phyloP scores from a whole-genome alignment of 1,284 basidiomycete species.

The Heterobasidion occidentale region DNA sequence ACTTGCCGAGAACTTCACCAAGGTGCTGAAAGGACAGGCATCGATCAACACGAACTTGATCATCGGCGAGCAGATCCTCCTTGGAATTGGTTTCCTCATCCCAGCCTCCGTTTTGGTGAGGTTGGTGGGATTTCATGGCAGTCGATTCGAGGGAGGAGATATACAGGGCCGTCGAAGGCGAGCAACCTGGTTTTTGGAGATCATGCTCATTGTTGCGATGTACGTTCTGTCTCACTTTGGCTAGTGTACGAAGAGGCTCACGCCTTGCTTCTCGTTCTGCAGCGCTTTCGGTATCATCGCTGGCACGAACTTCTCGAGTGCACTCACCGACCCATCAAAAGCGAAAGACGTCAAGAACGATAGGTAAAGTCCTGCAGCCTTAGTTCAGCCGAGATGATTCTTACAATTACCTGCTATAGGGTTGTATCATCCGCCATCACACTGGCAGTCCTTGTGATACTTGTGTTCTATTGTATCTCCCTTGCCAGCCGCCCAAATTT shows the following conservation, averaged over 20 bases:
- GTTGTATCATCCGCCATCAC: not conserved
- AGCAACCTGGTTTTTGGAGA: not conserved
- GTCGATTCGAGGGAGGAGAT: not conserved
- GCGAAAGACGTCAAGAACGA: not conserved
- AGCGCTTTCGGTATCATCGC: not conserved
- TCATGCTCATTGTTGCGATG: not conserved
- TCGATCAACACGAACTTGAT: not conserved
- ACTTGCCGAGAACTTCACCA: not conserved
- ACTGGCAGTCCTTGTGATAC: not conserved
- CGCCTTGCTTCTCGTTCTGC: no score
- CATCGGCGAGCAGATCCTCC: slow-evolving; percentile 1
- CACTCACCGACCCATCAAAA: not conserved
- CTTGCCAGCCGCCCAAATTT: not conserved
- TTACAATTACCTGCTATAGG: not conserved
- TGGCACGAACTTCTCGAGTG: not conserved
- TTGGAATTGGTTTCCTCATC: not conserved
- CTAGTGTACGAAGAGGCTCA: no score
- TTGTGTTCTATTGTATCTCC: not conserved
- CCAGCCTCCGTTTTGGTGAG: not conserved
- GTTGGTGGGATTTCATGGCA: not conserved
- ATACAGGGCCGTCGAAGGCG: not conserved
- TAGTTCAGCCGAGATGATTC: not conserved
- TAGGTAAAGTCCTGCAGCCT: not conserved
- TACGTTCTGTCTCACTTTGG: not conserved
- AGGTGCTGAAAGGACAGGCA: not conserved